These are phyloP conservation scores for Aspergillus ochraceus DNA, from an alignment of 2,329 filamentous ascomycete species.

Conservation along the genomic window DNA sequence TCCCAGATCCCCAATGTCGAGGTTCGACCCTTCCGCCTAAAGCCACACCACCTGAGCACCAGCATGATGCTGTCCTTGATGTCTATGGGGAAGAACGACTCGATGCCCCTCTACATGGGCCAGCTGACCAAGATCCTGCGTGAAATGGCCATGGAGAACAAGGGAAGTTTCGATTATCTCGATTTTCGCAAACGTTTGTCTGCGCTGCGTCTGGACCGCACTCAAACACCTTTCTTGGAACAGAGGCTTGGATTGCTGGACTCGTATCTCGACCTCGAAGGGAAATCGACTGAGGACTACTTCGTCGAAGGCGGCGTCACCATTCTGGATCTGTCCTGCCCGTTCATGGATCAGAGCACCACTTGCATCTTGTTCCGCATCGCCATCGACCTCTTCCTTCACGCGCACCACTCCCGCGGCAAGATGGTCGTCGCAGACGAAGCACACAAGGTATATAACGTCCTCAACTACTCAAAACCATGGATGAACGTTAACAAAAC, in stretches of 20 bases:
- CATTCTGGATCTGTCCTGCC: slow-evolving; percentile 72
- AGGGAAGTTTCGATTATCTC: slow-evolving; percentile 47
- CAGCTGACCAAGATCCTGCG: slow-evolving; percentile 50
- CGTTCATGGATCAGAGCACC: slow-evolving; percentile 65
- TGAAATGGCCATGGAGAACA: slow-evolving; percentile 47
- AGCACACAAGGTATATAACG: slow-evolving; percentile 64
- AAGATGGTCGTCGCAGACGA: slow-evolving; percentile 72
- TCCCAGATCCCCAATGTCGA: slow-evolving; percentile 33
- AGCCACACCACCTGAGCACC: slow-evolving; percentile 49
- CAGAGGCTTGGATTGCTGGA: slow-evolving; percentile 64
- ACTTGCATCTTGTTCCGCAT: slow-evolving; percentile 75
- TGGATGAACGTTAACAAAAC: not conserved
- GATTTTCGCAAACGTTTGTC: slow-evolving; percentile 43
- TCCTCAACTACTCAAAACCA: no score
- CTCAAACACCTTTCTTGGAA: slow-evolving; percentile 57
- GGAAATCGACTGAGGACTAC: slow-evolving; percentile 9
- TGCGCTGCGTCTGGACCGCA: slow-evolving; percentile 42
- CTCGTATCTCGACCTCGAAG: slow-evolving; percentile 56
- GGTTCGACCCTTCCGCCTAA: slow-evolving; percentile 11
- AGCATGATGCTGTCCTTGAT: slow-evolving; percentile 57
- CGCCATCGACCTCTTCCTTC: slow-evolving; percentile 65
- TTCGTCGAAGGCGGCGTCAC: slow-evolving; percentile 38
- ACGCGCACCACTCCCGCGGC: slow-evolving; percentile 52
- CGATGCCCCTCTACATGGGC: slow-evolving; percentile 52
- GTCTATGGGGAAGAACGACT: slow-evolving; percentile 46